These are phyloP conservation scores for Epichloe hybrida DNA, from an alignment of 2,329 filamentous ascomycete species.

Conservation along the genomic window DNA sequence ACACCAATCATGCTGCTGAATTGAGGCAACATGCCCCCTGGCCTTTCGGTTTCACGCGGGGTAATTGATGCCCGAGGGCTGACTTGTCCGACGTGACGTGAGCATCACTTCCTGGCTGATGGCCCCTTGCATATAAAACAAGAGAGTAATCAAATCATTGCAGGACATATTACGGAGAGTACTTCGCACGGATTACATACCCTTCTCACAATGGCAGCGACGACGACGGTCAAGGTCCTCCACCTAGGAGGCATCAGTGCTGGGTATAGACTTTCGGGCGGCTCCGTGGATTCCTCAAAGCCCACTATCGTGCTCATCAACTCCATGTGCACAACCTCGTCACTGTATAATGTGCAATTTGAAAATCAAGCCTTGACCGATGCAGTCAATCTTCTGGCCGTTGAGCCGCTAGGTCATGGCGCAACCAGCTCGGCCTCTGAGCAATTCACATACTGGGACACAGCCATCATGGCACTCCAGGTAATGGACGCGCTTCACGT, in stretches of 20 bases:
- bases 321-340: slow-evolving; percentile 35
- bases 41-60: too few species aligned
- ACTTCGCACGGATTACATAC: too few species aligned
- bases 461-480: slow-evolving; percentile 40
- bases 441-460: slow-evolving; percentile 43
- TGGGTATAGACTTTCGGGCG: slow-evolving; percentile 29
- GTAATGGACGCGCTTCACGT: slow-evolving; percentile 38
- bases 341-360: slow-evolving; percentile 33
- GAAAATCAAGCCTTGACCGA: slow-evolving; percentile 23
- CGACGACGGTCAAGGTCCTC: slow-evolving; percentile 29
- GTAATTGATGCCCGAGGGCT: too few species aligned
- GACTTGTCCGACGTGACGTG: too few species aligned
- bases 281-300: slow-evolving; percentile 33
- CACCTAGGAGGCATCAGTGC: slow-evolving; percentile 34
- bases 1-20: too few species aligned
- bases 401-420: slow-evolving; percentile 41
- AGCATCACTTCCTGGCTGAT: background rate
- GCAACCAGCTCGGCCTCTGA: slow-evolving; percentile 27
- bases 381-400: slow-evolving; percentile 34
- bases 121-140: background rate
- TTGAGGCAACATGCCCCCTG: too few species aligned
- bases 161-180: too few species aligned
- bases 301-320: slow-evolving; percentile 39
- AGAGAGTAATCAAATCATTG: too few species aligned
- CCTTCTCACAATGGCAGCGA: slow-evolving; percentile 20